Conservation (phyloP, 2,329 filamentous ascomycete genomes). For the Neopestalotiopsis sp. region DNA sequence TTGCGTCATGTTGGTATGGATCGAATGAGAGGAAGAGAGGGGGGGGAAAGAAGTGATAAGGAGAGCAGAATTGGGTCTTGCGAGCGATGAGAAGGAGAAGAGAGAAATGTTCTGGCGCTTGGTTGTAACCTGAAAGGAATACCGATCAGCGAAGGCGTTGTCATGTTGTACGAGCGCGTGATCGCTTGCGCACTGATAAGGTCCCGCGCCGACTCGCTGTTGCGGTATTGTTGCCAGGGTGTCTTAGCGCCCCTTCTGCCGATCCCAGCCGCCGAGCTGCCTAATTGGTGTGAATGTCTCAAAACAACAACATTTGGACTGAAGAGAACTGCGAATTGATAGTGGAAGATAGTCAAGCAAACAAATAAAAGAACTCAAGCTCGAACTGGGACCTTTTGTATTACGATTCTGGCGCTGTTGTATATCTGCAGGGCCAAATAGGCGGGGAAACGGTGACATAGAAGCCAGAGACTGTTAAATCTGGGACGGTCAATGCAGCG, state of each 20-base stretch:
- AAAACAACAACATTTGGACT: not conserved
- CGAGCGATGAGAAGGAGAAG: not conserved
- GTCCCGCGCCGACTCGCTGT: not conserved
- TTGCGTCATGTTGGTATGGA: slow-evolving; percentile 47
- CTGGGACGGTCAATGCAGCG: too few relatives aligned
- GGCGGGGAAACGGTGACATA: too few relatives aligned
- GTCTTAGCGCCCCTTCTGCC: not conserved
- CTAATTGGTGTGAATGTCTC: not conserved
- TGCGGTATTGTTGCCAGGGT: not conserved
- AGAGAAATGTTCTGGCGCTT: not conserved
- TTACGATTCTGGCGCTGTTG: too few relatives aligned
- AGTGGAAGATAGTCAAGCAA: too few relatives aligned
- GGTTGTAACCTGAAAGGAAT: not conserved
- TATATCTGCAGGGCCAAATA: too few relatives aligned
- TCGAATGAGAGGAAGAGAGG: not conserved
- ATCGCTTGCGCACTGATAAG: slow-evolving; percentile 1
- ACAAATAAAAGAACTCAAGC: too few relatives aligned
- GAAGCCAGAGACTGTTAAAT: too few relatives aligned
- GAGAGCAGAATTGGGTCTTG: not conserved
- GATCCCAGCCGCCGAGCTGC: not conserved
- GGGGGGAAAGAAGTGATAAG: not conserved
- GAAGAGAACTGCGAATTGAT: too few relatives aligned
- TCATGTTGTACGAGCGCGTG: not conserved
- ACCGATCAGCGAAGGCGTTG: not conserved
- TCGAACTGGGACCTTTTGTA: too few relatives aligned